Evolutionary conservation across 495 filamentous ascomycete species (phyloP), one percentile per base, ranked within the genome.

Genomic region (Staphylotrichum longicolle): DNA sequence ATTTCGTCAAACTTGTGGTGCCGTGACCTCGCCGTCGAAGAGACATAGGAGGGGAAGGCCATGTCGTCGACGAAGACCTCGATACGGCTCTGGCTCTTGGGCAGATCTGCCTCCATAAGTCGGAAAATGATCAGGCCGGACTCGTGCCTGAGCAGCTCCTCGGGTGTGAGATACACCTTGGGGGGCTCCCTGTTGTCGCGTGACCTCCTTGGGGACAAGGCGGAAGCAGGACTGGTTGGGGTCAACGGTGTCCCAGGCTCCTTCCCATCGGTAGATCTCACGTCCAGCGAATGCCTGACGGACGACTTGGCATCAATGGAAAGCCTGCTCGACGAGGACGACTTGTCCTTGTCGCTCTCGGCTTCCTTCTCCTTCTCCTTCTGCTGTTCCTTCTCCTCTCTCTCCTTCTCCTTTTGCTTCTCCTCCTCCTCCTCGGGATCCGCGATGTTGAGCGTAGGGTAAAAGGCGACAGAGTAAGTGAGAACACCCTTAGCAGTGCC

Each of bases 21-120:
- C 61, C 80, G 86, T 6, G 79, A 78, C 65, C 81, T 87, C 35
- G 91, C 84, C 59, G 86, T 91, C 8, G 86, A 82, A 12, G 91
- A 91, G n/a, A 79, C 77, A 68, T 95, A 97, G 3, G 91, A 87
- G 2, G 94, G 90, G 81, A 93, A 98, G 48, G 89, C 82, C 82
- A 92, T 91, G 68, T 99, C 94, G 73, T 99, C 94, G 75, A 98
- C 93, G 49, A 95, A 69, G 20, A 98, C 86, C 68, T 99, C 93
- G 40, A 99, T 76, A 66, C 90, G 86, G 30, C 86, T 87, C 66
- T 91, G 83, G 50, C 78, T 85, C 59, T 89, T 86, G 14, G 88
- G 82, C 61, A 98, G 79, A 45, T 95, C 84, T 34, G 86, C 91
- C 62, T 97, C 91, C 67, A 96, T 87, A 60, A 99, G 82, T 69